Base-by-base conservation (phyloP, 306 rosid genomes). In the Corylus heterophylla region DNA sequence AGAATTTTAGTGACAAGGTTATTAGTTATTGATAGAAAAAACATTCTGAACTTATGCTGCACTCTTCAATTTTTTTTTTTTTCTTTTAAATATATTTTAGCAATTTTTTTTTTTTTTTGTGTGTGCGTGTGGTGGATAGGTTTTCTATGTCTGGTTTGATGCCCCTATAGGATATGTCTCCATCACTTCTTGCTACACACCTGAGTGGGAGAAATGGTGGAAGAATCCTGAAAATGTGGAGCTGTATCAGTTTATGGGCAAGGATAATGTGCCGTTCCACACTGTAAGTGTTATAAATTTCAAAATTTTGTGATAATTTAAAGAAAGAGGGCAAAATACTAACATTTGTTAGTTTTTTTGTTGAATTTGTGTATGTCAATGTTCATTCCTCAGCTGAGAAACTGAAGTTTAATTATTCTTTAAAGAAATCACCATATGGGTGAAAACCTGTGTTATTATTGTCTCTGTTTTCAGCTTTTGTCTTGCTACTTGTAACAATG, bases 181-280 rank as follows among this genome's bases (percentile, higher is more conserved):
- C 50, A 93, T 95, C 83, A 95, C 99, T 69, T 77, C 93, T 64
- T 88, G 99, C 87, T 93, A 93, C 89, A 95, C 97, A 69, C 77
- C 80, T 50, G 94, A 95, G 9, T 95, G 98, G 99, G 98, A 95
- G 86, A 84, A 89, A 83, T 95, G 99, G 99, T 95, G 99, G 99
- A 95, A 95, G 84, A 91, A 91, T 81, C 97, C 98, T 1, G 88
- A 95, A 81, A 87, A 95, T 55, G 99, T 95, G 68, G 98, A 93
- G 87, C 54, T 95, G 77, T 95, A 86, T 87, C 98, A 95, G 79
- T 93, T 93, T 83, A 95, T 95, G 98, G 98, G 98, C 81, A 95
- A 95, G 91, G 98, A 95, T 80, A 95, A 92, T 78, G 98, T 93
- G 83, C 98, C 98, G 55, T 95, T 95, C 89, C 98, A 95, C 87